phyloP scores from a whole-genome alignment of 305 asterid species.

The Solanum aculeatissimum region DNA sequence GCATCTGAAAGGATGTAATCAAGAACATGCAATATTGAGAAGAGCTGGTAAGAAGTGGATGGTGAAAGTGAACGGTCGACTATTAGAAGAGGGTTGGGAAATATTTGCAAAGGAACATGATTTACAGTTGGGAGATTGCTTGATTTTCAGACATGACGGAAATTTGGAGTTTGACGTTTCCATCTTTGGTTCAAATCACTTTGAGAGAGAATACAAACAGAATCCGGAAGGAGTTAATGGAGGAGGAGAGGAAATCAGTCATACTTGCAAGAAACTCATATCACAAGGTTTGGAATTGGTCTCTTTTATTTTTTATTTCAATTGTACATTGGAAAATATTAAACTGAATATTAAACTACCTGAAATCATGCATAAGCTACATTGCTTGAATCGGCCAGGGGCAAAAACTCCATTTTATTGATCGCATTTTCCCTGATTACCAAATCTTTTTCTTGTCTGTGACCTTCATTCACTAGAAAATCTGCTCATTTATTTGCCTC shows the following conservation, averaged over 20 bases:
- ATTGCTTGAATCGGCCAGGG: background rate
- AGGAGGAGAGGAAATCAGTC: background rate
- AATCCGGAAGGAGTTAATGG: background rate
- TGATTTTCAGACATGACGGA: slow-evolving; percentile 12
- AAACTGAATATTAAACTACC: too few species aligned
- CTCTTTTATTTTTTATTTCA: background rate
- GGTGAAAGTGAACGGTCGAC: background rate
- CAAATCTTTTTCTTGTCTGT: background rate
- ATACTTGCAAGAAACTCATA: background rate
- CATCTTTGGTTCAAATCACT: background rate
- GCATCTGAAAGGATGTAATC: background rate
- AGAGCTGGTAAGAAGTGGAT: background rate
- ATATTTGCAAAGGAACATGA: background rate
- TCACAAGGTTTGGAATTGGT: background rate
- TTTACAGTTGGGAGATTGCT: slow-evolving; percentile 2
- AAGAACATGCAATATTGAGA: background rate
- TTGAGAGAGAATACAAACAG: background rate
- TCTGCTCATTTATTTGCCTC: background rate
- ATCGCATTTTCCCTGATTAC: background rate
- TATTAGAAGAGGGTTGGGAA: slow-evolving; percentile 4
- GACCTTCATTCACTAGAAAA: background rate
- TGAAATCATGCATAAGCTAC: background rate
- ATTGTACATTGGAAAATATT: background rate
- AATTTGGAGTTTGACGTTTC: slow-evolving; percentile 3
- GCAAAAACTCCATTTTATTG: background rate